Conservation (phyloP, 352 stramenopile genomes). For the Phytophthora citricola region DNA sequence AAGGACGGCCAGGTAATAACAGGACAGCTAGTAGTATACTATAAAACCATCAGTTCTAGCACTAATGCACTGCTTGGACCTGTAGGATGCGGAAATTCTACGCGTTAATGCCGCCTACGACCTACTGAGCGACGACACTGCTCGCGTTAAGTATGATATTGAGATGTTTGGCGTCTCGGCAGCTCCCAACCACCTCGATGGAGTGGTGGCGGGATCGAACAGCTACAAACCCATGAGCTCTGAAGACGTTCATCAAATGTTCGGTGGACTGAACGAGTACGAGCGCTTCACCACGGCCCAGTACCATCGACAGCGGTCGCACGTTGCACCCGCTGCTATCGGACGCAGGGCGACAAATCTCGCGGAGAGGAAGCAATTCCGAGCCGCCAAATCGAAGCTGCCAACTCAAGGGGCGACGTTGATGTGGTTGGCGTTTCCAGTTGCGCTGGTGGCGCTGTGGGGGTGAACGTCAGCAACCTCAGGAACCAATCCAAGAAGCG, state of each 20-base stretch:
- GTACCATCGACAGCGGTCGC: conserved; percentile 66
- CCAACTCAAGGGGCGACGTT: conserved; percentile 66
- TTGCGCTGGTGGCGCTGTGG: conserved; percentile 61
- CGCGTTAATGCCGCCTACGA: conserved; percentile 83
- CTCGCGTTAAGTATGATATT: conserved; percentile 72
- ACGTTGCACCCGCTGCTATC: conserved; percentile 59
- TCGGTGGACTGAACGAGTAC: conserved; percentile 71
- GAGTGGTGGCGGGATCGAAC: conserved; percentile 21
- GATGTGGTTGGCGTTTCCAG: conserved; percentile 68
- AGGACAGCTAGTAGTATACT: background rate
- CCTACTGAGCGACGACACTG: conserved; percentile 53
- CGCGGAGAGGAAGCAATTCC: conserved; percentile 72
- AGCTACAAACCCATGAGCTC: conserved; percentile 78
- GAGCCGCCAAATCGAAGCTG: conserved; percentile 56
- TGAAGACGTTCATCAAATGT: conserved; percentile 78
- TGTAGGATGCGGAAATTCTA: conserved; percentile 58
- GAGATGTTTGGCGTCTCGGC: conserved; percentile 71
- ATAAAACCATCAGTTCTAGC: background rate
- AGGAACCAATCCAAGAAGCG: conserved; percentile 56
- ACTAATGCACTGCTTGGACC: conserved; percentile 1
- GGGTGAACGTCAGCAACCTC: conserved; percentile 65
- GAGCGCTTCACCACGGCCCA: conserved; percentile 83
- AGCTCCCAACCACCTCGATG: conserved; percentile 44
- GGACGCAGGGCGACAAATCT: conserved; percentile 68
- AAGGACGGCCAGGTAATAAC: conserved; percentile 40